Evolutionary conservation across 768 basidiomycete genomes (phyloP).

Genomic region (Leccinum aurantiacum): DNA sequence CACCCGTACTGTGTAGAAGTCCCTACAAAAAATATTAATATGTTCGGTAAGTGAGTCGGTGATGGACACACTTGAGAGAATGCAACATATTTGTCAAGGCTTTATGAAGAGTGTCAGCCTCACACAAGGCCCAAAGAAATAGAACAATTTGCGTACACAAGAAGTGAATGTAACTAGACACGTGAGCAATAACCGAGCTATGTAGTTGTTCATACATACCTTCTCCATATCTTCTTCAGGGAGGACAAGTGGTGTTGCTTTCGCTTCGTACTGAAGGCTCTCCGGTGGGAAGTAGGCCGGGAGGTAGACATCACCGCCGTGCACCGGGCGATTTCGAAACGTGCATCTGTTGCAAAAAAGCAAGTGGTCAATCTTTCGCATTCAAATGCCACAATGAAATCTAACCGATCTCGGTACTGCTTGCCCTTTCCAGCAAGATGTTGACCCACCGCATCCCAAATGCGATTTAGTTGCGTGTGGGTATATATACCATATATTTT

Average conservation of each 20-base stretch:
- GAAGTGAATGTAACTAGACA: constrained; percentile 52
- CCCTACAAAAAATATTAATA: constrained; percentile 28
- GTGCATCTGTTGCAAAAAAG: constrained; percentile 39
- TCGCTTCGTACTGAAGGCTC: constrained; percentile 15
- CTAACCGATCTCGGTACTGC: constrained; percentile 54
- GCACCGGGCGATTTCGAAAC: constrained; percentile 37
- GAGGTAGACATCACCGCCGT: constrained; percentile 42
- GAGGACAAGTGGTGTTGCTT: constrained; percentile 31
- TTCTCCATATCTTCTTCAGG: constrained; percentile 48
- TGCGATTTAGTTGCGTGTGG: constrained; percentile 45
- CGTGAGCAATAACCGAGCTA: not conserved
- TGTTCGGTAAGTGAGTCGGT: constrained; percentile 32
- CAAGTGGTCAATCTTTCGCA: not conserved
- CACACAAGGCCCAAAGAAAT: not conserved
- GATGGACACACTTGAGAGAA: constrained; percentile 28
- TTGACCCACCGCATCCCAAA: constrained; percentile 47
- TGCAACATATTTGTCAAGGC: constrained; percentile 30
- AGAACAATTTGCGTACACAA: constrained; percentile 45
- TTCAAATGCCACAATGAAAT: not conserved
- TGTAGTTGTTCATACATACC: constrained; percentile 31
- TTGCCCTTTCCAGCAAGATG: constrained; percentile 45
- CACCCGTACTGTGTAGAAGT: constrained; percentile 20
- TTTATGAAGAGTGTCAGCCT: constrained; percentile 45
- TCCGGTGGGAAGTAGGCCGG: constrained; percentile 56
- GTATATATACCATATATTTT: constrained; percentile 53